These are phyloP conservation scores for Aspergillus alliaceus DNA, from an alignment of 2,329 filamentous ascomycete species.

Conservation along the genomic window DNA sequence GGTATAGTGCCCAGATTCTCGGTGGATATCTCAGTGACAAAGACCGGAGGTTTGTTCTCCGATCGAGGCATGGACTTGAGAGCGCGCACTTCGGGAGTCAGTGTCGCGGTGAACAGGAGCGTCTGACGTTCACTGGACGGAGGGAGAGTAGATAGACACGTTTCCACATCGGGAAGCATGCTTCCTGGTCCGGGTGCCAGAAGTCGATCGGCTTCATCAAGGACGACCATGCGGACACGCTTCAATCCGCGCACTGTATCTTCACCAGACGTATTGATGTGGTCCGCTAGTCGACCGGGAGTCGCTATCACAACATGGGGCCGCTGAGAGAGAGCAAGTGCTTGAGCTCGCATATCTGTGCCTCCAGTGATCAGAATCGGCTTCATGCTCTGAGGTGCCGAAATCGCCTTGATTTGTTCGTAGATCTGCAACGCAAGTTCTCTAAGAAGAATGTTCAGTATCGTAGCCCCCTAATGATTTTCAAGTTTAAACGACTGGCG, in stretches of 20 bases:
- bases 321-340: conserved; percentile 74
- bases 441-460: conserved; percentile 38
- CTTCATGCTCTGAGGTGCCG: conserved; percentile 82
- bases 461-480: not conserved
- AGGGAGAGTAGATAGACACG: conserved; percentile 79
- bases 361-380: conserved; percentile 88
- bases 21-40: conserved; percentile 82
- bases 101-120: conserved; percentile 90
- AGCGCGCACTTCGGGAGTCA: conserved; percentile 87
- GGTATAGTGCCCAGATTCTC: conserved; percentile 71
- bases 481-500: not conserved
- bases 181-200: conserved; percentile 73
- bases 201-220: conserved; percentile 93
- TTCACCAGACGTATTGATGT: conserved; percentile 85
- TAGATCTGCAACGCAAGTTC: conserved; percentile 95
- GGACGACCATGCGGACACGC: conserved; percentile 79
- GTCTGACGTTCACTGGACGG: conserved; percentile 81
- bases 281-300: conserved; percentile 87
- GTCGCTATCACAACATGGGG: conserved; percentile 95
- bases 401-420: conserved; percentile 93
- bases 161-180: conserved; percentile 93
- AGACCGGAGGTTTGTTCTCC: conserved; percentile 72
- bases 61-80: conserved; percentile 74
- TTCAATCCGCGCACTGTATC: conserved; percentile 83
- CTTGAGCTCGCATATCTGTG: conserved; percentile 87